These are phyloP conservation scores for Fraxinus excelsior DNA, from an alignment of 257 asterid species.

Conservation along the genomic window DNA sequence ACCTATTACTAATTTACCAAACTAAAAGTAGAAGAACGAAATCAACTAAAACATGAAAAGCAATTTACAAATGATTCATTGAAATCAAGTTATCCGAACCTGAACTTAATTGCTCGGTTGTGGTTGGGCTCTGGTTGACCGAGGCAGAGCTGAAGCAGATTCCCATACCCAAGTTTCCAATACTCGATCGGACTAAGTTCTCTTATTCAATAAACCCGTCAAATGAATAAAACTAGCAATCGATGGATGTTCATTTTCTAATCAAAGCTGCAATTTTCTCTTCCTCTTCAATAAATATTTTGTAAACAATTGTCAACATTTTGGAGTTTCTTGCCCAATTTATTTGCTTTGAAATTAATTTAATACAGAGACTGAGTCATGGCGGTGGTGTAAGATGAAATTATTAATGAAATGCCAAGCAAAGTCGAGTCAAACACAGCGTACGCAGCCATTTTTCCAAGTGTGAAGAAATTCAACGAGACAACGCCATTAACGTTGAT, in stretches of 20 bases:
- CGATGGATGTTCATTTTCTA: not conserved
- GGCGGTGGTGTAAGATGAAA: not conserved
- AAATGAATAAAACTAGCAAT: not conserved
- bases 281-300: not conserved
- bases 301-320: not conserved
- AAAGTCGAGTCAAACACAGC: not conserved
- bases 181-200: not conserved
- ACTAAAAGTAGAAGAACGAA: no score
- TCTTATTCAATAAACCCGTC: not conserved
- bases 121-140: constrained; percentile 35
- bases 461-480: not conserved
- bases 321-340: not conserved
- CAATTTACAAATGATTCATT: no score
- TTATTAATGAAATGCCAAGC: not conserved
- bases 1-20: not conserved
- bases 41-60: no score
- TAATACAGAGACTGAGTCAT: not conserved
- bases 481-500: not conserved
- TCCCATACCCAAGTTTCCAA: constrained; percentile 30
- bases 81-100: constrained; percentile 26
- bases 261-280: not conserved
- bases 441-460: not conserved
- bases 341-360: not conserved
- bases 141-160: constrained; percentile 40
- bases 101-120: constrained; percentile 36